Conservation (phyloP, 495 filamentous ascomycete species). For the Penicillium canariense region DNA sequence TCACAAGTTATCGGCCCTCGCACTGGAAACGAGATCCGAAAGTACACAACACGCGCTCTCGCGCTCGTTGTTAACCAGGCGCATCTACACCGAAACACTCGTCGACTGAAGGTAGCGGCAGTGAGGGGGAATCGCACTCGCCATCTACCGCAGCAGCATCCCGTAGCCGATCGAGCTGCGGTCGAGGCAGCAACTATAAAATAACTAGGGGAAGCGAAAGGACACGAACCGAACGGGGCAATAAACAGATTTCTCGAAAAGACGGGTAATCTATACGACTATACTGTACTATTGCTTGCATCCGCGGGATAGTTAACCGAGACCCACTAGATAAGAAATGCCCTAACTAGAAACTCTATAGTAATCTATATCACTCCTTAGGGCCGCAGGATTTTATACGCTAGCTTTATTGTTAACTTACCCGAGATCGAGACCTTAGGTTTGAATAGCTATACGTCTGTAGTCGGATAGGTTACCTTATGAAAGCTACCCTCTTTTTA, state of each 20-base stretch:
- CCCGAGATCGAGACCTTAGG: slow-evolving; percentile 18
- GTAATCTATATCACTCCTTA: slow-evolving; percentile 18
- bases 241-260: slow-evolving; percentile 18
- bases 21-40: slow-evolving; percentile 26
- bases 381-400: slow-evolving; percentile 21
- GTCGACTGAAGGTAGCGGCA: slow-evolving; percentile 22
- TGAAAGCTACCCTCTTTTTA: slow-evolving; percentile 29
- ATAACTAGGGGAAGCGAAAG: slow-evolving; percentile 13
- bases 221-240: slow-evolving; percentile 9
- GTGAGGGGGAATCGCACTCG: slow-evolving; percentile 21
- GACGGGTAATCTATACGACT: slow-evolving; percentile 13
- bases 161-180: slow-evolving; percentile 10
- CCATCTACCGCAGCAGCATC: slow-evolving; percentile 22
- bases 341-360: slow-evolving; percentile 24
- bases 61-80: slow-evolving; percentile 21
- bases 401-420: slow-evolving; percentile 26
- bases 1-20: slow-evolving; percentile 31
- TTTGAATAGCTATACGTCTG: slow-evolving; percentile 27
- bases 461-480: slow-evolving; percentile 28
- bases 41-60: slow-evolving; percentile 27
- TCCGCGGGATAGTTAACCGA: slow-evolving; percentile 24
- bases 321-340: slow-evolving; percentile 25
- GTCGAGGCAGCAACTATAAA: slow-evolving; percentile 13
- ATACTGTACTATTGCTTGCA: slow-evolving; percentile 30
- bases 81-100: slow-evolving; percentile 49